Evolutionary conservation across 2,329 filamentous ascomycete species (phyloP).

Genomic region (Ilyonectria destructans): DNA sequence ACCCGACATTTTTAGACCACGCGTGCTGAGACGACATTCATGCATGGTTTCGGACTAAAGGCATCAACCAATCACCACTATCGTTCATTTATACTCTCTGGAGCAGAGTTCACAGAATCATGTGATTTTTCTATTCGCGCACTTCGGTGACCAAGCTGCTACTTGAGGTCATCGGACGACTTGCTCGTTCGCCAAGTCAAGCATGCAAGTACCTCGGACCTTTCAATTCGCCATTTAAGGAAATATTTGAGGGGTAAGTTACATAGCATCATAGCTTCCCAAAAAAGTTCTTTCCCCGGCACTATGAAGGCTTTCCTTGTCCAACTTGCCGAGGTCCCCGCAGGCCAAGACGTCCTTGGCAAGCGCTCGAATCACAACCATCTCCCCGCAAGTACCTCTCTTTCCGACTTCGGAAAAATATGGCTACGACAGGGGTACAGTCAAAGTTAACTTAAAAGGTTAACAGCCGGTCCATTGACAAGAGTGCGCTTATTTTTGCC

Average conservation of each 20-base stretch:
- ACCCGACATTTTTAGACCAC: too few relatives aligned
- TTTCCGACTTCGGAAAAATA: slow-evolving; percentile 6
- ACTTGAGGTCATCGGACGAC: too few relatives aligned
- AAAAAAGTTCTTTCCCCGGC: neutral
- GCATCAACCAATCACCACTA: too few relatives aligned
- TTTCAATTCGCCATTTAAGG: neutral
- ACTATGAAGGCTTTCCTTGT: neutral
- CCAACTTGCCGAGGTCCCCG: slow-evolving; percentile 21
- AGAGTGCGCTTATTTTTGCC: slow-evolving; percentile 20
- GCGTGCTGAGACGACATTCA: too few relatives aligned
- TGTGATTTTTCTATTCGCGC: too few relatives aligned
- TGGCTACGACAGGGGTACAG: neutral
- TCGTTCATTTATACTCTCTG: too few relatives aligned
- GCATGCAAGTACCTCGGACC: neutral
- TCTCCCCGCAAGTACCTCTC: neutral
- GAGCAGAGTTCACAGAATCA: too few relatives aligned
- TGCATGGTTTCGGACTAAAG: too few relatives aligned
- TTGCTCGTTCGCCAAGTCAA: neutral
- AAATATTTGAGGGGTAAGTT: slow-evolving; percentile 3
- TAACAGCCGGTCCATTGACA: slow-evolving; percentile 21
- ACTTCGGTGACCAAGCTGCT: too few relatives aligned
- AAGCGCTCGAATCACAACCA: slow-evolving; percentile 30
- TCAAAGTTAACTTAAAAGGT: slow-evolving; percentile 15
- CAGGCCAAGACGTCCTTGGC: slow-evolving; percentile 5
- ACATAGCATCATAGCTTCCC: neutral